A percentile compares a stretch with the other conserved stretches of the same genome.
These are phyloP conservation scores for Arachnopeziza araneosa DNA, from an alignment of 2,329 filamentous ascomycete genomes.

Conservation along the genomic window DNA sequence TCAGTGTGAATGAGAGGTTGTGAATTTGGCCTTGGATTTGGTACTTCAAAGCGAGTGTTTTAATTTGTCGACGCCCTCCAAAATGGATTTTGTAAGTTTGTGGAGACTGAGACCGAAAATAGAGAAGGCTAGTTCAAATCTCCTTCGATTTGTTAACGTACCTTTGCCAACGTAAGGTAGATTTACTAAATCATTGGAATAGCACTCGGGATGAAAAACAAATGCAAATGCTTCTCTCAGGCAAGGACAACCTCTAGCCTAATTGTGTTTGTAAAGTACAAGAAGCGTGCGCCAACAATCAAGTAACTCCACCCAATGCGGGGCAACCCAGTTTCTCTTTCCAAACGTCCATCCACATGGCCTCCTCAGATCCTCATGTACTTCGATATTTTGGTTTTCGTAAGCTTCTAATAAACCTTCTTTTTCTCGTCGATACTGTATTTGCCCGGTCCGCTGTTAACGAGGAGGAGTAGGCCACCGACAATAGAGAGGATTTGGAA, in stretches of 20 bases:
- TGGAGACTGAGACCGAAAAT: too few species aligned
- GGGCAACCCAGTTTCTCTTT: conserved; percentile 9
- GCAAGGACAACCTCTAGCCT: neutral
- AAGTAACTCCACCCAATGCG: conserved; percentile 26
- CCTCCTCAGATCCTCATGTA: neutral
- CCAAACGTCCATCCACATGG: conserved; percentile 3
- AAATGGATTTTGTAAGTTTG: too few species aligned
- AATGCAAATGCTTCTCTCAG: neutral
- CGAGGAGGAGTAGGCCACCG: conserved; percentile 87
- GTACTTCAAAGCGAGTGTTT: too few species aligned
- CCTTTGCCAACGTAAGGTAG: neutral
- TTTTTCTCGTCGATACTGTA: conserved; percentile 99
- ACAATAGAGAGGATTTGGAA: conserved; percentile 99
- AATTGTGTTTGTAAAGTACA: neutral
- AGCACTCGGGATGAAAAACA: neutral
- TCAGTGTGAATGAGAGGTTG: too few species aligned
- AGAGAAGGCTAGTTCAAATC: neutral
- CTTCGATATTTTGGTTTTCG: neutral
- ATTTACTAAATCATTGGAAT: neutral
- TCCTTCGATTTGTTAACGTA: neutral
- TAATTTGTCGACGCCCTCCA: too few species aligned
- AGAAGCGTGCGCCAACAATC: neutral
- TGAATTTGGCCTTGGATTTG: too few species aligned
- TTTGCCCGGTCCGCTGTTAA: conserved; percentile 97
- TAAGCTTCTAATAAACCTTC: conserved; percentile 78